Conservation (phyloP, 768 basidiomycete species). For the Rhodotorula paludigena region DNA sequence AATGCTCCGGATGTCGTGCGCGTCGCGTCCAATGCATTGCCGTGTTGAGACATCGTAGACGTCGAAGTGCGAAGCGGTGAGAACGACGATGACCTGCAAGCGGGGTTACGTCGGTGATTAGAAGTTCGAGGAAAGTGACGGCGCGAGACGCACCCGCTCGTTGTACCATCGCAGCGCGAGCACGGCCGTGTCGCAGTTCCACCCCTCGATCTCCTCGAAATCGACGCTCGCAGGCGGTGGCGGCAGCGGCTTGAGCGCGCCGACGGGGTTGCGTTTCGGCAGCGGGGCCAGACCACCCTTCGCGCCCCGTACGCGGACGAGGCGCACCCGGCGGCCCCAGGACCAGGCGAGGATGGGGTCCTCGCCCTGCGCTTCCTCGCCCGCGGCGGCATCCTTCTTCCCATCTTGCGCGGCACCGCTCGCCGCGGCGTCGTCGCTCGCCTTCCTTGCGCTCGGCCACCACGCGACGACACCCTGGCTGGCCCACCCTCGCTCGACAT, state of each 20-base stretch:
- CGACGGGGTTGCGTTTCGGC: conserved; percentile 4
- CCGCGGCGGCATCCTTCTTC: background rate
- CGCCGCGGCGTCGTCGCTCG: conserved; percentile 39
- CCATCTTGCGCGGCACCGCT: conserved; percentile 45
- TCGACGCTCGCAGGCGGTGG: conserved; percentile 50
- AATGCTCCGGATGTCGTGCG: conserved; percentile 58
- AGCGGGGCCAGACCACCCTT: background rate
- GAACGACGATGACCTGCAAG: conserved; percentile 40
- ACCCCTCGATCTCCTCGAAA: conserved; percentile 48
- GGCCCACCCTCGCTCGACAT: conserved; percentile 55
- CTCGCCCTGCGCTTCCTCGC: conserved; percentile 17
- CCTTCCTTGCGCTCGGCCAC: conserved; percentile 61
- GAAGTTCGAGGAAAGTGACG: conserved; percentile 54
- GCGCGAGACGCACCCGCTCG: conserved; percentile 61
- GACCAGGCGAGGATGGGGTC: conserved; percentile 72
- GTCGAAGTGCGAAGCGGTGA: conserved; percentile 57
- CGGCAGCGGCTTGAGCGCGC: conserved; percentile 49
- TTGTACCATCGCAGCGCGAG: conserved; percentile 84
- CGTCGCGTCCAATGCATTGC: conserved; percentile 60
- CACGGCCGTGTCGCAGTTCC: conserved; percentile 54
- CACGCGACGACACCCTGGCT: conserved; percentile 66
- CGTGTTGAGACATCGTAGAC: conserved; percentile 64
- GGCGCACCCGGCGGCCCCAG: conserved; percentile 67
- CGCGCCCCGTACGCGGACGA: conserved; percentile 62
- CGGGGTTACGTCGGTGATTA: conserved; percentile 52